These are phyloP conservation scores for Prunus fruticosa DNA, from an alignment of 306 rosid genomes.

Conservation along the genomic window DNA sequence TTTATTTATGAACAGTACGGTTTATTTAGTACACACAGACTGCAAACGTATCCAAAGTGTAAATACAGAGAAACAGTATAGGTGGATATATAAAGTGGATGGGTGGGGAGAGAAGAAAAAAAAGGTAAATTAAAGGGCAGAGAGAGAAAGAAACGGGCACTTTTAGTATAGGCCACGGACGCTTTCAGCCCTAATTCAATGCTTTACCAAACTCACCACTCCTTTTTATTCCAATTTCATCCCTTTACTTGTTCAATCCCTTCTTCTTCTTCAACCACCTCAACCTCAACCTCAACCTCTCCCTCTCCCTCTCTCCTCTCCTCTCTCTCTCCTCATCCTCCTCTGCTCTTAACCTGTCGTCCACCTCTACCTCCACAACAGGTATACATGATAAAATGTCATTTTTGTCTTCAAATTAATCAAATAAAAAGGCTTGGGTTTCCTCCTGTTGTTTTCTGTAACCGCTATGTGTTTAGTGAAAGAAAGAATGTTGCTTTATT, in stretches of 20 bases:
- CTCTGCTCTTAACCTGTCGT: not conserved
- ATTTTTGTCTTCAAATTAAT: not conserved
- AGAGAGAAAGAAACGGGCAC: conserved; percentile 45
- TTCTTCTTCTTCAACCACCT: not conserved
- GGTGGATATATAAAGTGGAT: not conserved
- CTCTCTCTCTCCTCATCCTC: not conserved
- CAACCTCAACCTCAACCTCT: conserved; percentile 9
- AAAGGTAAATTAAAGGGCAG: conserved; percentile 16
- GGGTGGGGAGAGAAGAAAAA: not conserved
- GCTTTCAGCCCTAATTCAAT: conserved; percentile 67
- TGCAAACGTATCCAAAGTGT: conserved; percentile 32
- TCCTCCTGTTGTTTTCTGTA: not conserved
- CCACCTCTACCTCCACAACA: conserved; percentile 5
- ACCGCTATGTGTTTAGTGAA: no score
- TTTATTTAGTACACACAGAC: conserved; percentile 3
- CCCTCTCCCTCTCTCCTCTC: not conserved
- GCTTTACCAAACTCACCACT: conserved; percentile 78
- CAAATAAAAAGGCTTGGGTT: not conserved
- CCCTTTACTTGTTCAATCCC: conserved; percentile 30
- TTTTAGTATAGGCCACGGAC: conserved; percentile 49
- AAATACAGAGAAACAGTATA: conserved; percentile 22
- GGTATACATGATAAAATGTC: conserved; percentile 20
- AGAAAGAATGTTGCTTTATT: not conserved
- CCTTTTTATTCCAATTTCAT: conserved; percentile 47
- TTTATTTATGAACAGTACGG: conserved; percentile 14